Evolutionary conservation across 176 grass and related monocot genomes (phyloP).

Genomic region (Juncus inflexus): DNA sequence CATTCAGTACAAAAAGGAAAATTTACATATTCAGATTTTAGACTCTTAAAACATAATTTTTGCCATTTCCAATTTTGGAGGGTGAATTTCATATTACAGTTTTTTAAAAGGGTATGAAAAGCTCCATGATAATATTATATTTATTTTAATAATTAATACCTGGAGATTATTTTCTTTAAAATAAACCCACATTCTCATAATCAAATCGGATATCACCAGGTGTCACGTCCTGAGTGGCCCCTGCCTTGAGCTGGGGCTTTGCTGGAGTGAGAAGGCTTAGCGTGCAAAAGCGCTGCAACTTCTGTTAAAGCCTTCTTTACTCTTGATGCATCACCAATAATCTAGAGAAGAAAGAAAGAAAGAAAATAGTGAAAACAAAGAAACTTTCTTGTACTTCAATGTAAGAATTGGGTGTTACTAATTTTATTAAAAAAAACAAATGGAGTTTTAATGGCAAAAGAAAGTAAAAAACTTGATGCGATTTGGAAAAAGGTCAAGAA

Average conservation of each 20-base stretch:
- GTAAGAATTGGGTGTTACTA: too few relatives aligned
- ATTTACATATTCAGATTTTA: too few relatives aligned
- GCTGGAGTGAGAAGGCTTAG: slow-evolving; percentile 91
- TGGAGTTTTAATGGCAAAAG: too few relatives aligned
- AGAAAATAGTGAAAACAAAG: slow-evolving; percentile 28
- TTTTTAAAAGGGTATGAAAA: background rate
- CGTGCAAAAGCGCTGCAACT: slow-evolving; percentile 87
- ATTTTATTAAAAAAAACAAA: too few relatives aligned
- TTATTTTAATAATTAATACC: slow-evolving; percentile 35
- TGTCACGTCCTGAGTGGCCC: background rate
- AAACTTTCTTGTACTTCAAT: too few relatives aligned
- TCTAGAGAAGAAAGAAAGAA: slow-evolving; percentile 35
- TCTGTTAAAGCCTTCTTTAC: slow-evolving; percentile 83
- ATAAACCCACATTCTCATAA: slow-evolving; percentile 88
- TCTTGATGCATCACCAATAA: slow-evolving; percentile 58
- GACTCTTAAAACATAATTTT: too few relatives aligned
- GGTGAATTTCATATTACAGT: too few relatives aligned
- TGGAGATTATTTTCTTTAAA: slow-evolving; percentile 94
- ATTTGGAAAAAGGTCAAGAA: background rate
- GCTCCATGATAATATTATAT: background rate
- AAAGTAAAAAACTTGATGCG: background rate
- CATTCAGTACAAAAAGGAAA: too few relatives aligned
- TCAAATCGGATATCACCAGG: slow-evolving; percentile 54
- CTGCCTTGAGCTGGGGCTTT: slow-evolving; percentile 50
- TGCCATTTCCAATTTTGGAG: too few relatives aligned